Base-by-base conservation (phyloP, 345 rosid genomes). In the Erodium maritimum region DNA sequence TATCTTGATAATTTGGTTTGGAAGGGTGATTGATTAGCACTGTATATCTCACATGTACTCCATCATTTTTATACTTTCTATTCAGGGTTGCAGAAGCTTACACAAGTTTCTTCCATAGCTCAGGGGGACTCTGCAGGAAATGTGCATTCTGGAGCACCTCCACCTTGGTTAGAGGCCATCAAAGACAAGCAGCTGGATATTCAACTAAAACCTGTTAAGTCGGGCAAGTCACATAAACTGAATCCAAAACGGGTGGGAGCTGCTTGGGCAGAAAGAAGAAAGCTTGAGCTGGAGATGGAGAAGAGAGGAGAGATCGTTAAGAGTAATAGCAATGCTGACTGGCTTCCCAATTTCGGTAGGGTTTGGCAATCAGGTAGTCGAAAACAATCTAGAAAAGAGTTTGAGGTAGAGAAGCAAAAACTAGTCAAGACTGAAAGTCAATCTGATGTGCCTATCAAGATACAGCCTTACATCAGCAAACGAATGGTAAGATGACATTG, bases 341-440 rank as follows among this genome's bases (percentile, higher is more conserved):
- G 97, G 96, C 97, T 90, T 72, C 97, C 97, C 23, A 80, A 87
- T 65, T 90, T 93, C 69, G 97, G 97, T 65, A 81, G 97, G 62
- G 97, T 94, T 67, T 94, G 99, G 97, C 93, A 93, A 68, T 84
- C 91, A 55, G 97, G 96, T 60, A 79, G 83, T 66, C 70, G 96
- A 48, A 94, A 76, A 72, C 95, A 87, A 73, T 90, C 96, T 19
- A 78, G 91, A 67, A 90, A 84, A 76, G 90, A 94, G 71, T 90
- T 83, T 75, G 90, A 87, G 69, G 73, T 57, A 70, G 86, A 90
- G 73, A 85, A 85, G 60, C 76, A 67, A 58, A 82, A 82, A 59
- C 66, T 71, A 51, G 70, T 76, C 29, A 69, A 74, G 65, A 72
- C 64, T 21, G 86, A 74, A 72, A 74, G 63, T 70, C 67, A 71